Evolutionary conservation across 345 rosid species (phyloP), one percentile per base, ranked within the genome.

Genomic region (Luvunga scandens): DNA sequence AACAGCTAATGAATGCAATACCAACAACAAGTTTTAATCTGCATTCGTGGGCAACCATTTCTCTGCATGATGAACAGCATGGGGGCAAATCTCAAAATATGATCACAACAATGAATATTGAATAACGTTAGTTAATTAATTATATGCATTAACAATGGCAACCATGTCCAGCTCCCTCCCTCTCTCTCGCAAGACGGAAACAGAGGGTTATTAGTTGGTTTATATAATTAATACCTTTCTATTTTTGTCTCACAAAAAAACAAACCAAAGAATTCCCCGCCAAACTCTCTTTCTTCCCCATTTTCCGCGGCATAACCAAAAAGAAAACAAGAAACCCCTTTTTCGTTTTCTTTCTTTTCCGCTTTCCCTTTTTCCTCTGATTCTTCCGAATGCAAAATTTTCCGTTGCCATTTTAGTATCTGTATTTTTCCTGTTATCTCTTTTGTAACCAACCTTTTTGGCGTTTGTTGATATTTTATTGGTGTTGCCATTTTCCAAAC

Each of bases 241-340:
- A 81, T 13, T 75, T 81, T 76, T 65, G 27, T 57, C 66, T 48
- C 18, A 3, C 16, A 57, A 22, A n/a, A n/a, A 57, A 21, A 69
- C 66, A 69, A 45, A 39, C 50, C 18, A 36, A 4, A 12, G 39
- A 48, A 62, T 60, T 38, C 67, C 60, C 69, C 69, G 78, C 62
- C 78, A 48, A 45, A 75, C 31, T 79, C 76, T 83, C 78, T 63
- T 76, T 62, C 71, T 28, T 36, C 66, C 57, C 83, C 84, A 68
- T 50, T 66, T 71, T 65, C 73, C 67, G 31, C 77, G 84, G 80
- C 1, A 28, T 22, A 69, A 36, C 42, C 34, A 38, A 48, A 74
- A 31, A 42, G 50, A 18, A 31, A 42, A 68, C 27, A 69, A 61
- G 48, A 39, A 57, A 22, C 31, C 66, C 66, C 62, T 27, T 6